Percentiles rank a stretch among this genome's conserved stretches.
phyloP scores from a whole-genome alignment of 2,329 filamentous ascomycete species.

The Penicillium sp. region DNA sequence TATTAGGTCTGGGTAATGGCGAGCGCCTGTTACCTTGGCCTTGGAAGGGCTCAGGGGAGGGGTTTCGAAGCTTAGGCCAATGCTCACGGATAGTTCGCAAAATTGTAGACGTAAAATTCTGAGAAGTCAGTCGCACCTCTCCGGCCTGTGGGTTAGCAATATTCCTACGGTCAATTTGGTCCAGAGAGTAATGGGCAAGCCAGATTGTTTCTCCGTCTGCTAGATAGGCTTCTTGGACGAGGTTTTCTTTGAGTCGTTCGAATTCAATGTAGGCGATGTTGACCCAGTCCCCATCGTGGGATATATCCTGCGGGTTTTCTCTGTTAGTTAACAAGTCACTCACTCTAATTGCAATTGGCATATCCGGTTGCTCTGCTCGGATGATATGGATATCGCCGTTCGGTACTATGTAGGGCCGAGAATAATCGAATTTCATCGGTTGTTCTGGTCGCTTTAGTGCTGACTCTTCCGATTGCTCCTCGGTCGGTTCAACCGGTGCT shows the following conservation, averaged over 20 bases:
- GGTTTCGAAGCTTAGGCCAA: neutral
- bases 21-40: neutral
- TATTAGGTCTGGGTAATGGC: neutral
- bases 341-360: neutral
- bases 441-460: no score
- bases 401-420: neutral
- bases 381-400: neutral
- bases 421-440: neutral
- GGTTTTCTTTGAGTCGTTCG: neutral
- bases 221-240: neutral
- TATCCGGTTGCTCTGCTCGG: neutral
- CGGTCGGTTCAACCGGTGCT: neutral
- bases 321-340: neutral
- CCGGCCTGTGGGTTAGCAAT: neutral
- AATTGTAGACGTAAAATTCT: neutral
- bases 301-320: neutral
- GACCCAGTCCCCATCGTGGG: neutral
- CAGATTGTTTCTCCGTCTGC: neutral
- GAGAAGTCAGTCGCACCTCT: neutral
- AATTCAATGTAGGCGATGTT: neutral
- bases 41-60: neutral
- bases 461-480: neutral
- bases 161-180: neutral
- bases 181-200: neutral
- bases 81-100: neutral